phyloP scores from a whole-genome alignment of 2,329 filamentous ascomycete genomes.

The Monosporascus cannonballus region DNA sequence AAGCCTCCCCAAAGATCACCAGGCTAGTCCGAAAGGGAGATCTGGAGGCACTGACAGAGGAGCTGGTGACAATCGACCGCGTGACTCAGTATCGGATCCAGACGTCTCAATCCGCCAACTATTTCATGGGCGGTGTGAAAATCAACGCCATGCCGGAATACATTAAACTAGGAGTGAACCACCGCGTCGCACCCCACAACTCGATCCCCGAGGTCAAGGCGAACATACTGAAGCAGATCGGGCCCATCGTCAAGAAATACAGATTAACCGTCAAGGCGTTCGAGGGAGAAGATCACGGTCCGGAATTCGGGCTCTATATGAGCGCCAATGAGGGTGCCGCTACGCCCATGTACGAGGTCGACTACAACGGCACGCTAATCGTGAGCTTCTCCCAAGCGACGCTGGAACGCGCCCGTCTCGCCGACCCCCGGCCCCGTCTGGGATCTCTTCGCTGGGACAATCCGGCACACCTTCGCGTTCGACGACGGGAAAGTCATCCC shows the following conservation, averaged over 20 bases:
- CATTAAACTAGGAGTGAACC: constrained; percentile 46
- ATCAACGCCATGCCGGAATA: constrained; percentile 53
- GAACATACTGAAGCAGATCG: constrained; percentile 39
- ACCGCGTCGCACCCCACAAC: constrained; percentile 51
- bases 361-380: constrained; percentile 34
- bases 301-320: constrained; percentile 15
- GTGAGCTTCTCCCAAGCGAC: constrained; percentile 28
- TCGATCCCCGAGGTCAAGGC: constrained; percentile 37
- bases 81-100: constrained; percentile 47
- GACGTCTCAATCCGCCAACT: constrained; percentile 50
- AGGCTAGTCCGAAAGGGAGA: constrained; percentile 26
- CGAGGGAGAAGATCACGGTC: constrained; percentile 30
- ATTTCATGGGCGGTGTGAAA: constrained; percentile 50
- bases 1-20: constrained; percentile 25
- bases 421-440: constrained; percentile 27
- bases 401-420: constrained; percentile 28
- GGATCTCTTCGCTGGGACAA: constrained; percentile 27
- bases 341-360: constrained; percentile 28
- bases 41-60: constrained; percentile 20
- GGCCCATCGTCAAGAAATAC: constrained; percentile 40
- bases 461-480: constrained; percentile 29
- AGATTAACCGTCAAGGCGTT: constrained; percentile 43
- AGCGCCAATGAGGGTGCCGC: constrained; percentile 11
- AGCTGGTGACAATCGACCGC: constrained; percentile 26
- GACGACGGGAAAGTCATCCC: constrained; percentile 28